Base-by-base conservation (phyloP, 1,139 yeast species). In the Saccharomyces hybrid region DNA sequence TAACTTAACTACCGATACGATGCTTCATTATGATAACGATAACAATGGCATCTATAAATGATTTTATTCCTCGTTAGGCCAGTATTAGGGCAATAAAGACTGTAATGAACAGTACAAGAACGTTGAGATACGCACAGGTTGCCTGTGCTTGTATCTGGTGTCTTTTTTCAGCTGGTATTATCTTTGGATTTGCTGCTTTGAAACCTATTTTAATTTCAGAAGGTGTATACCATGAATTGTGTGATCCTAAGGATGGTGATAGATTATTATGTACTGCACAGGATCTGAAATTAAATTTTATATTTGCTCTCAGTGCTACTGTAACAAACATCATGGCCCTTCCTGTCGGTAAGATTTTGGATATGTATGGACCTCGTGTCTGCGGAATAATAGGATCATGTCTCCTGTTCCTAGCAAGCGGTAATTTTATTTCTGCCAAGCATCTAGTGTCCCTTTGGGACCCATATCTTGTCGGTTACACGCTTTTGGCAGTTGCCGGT, bases 131-230 rank as follows among this genome's bases (percentile, higher is more conserved):
- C 16, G 46, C 54, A 11, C 90, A 84, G 66, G 77, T 84, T 11
- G 55, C 67, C 7, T 87, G 96, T 70, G 91, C 97, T 38, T 81
- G 88, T 34, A 60, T 77, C 0, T 90, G 97, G 96, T 90, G 97
- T 72, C 73, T 90, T 27, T 74, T 89, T 44, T 91, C 96, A 2
- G 97, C 97, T 0, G 98, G 97, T 1, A 90, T 95, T 0, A 85
- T 90, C 9, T 91, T 91, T 75, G 96, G 97, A 1, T 91, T 90
- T 73, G 97, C 97, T 19, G 97, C 97, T 2, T 74, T 91, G 54
- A 91, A 91, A 66, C 95, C 96, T 3, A 80, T 90, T 3, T 74
- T 91, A 50, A 80, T 88, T 27, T 70, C 76, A 8, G 91, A 90
- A 67, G 89, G 90, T 1, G 83, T 90, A n/a, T 91, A 91, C 65